Conservation (phyloP, 352 stramenopile genomes). For the Vaucheria bursata region DNA sequence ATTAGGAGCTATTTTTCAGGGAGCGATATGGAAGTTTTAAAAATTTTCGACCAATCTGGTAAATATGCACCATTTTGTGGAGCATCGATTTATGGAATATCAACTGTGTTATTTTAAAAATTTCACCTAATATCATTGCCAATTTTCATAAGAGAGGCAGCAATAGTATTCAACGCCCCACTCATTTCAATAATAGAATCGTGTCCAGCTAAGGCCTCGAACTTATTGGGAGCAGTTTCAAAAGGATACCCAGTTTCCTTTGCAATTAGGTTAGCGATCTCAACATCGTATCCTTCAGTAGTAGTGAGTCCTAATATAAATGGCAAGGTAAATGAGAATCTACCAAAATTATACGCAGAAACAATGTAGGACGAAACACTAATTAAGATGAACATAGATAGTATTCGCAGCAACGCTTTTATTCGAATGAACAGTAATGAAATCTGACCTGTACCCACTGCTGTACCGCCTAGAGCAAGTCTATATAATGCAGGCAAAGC, state of each 20-base stretch:
- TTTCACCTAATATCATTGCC: constrained; percentile 77
- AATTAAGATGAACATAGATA: no score
- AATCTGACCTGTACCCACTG: constrained; percentile 70
- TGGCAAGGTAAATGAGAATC: no score
- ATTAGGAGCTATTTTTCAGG: no score
- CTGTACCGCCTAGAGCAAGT: constrained; percentile 82
- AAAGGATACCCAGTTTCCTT: constrained; percentile 72
- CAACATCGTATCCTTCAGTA: constrained; percentile 73
- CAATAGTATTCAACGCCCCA: constrained; percentile 76
- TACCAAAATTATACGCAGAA: no score
- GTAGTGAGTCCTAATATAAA: constrained; percentile 68
- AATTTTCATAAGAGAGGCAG: constrained; percentile 82
- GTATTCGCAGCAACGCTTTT: no score
- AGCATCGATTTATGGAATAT: no score
- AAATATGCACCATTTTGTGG: no score
- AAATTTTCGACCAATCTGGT: no score
- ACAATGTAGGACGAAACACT: no score
- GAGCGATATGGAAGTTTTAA: no score
- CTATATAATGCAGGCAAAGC: constrained; percentile 72
- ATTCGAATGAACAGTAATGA: no score
- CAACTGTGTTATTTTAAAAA: no score
- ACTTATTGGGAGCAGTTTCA: constrained; percentile 88
- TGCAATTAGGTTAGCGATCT: constrained; percentile 68
- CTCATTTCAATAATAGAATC: constrained; percentile 79
- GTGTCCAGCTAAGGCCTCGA: constrained; percentile 67